phyloP scores from a whole-genome alignment of 2,329 filamentous ascomycete genomes.

The Venturia oleaginea region DNA sequence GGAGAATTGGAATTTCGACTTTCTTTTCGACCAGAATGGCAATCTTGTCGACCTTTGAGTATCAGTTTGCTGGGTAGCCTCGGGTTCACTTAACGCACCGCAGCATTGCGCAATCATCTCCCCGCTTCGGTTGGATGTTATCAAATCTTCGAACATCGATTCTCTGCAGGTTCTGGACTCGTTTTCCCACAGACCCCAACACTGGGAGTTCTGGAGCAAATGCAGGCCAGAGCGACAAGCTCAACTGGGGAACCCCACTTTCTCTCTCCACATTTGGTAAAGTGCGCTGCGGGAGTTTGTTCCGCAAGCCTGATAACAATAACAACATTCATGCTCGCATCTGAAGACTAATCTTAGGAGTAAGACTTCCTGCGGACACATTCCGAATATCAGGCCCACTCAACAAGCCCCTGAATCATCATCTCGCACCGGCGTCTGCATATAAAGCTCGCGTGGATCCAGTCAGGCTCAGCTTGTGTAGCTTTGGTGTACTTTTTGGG shows the following conservation, averaged over 20 bases:
- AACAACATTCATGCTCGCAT: conserved; percentile 1
- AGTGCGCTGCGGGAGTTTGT: background rate
- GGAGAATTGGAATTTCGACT: background rate
- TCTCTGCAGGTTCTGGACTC: background rate
- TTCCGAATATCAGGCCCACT: background rate
- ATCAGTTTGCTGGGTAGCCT: background rate
- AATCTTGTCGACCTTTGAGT: background rate
- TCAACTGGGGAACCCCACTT: background rate
- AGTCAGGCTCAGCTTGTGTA: background rate
- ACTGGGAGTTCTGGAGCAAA: background rate
- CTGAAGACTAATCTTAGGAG: background rate
- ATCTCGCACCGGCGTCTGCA: background rate
- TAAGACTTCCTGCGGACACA: background rate
- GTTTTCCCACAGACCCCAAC: background rate
- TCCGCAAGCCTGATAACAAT: conserved; percentile 2
- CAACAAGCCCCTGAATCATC: background rate
- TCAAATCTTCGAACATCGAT: too few species aligned
- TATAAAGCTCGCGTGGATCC: background rate
- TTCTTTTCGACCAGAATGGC: background rate
- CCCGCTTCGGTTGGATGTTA: too few species aligned
- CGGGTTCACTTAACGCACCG: too few species aligned
- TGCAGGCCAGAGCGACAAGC: background rate
- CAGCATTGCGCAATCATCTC: too few species aligned
- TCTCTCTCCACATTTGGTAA: background rate
- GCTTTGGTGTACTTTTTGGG: background rate